Evolutionary conservation across 495 filamentous ascomycete genomes (phyloP).

Genomic region (Trichoderma parareesei): DNA sequence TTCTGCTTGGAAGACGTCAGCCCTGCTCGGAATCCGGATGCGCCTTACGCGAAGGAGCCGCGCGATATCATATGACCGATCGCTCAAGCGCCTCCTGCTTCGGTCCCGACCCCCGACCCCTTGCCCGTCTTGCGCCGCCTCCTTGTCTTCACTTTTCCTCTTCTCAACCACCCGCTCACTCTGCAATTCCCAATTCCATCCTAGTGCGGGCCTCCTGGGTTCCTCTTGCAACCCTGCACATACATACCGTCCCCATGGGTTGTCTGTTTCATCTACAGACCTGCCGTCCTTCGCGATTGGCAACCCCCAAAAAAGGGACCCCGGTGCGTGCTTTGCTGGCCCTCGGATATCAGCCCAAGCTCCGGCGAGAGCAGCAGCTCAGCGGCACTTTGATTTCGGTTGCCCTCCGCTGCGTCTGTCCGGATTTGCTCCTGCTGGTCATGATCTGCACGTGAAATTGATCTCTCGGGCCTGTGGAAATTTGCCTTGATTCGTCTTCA

Average conservation of each 20-base stretch:
- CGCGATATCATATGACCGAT: constrained; percentile 7
- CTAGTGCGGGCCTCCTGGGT: no score
- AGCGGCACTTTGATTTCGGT: constrained; percentile 3
- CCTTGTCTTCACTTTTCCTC: neutral
- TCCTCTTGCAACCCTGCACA: neutral
- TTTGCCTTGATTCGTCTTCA: neutral
- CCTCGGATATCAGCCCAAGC: neutral
- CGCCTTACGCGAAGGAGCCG: neutral
- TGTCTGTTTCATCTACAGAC: constrained; percentile 1
- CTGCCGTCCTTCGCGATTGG: neutral
- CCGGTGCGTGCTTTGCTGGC: neutral
- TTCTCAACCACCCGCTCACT: no score
- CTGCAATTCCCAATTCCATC: no score
- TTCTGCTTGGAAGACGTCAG: neutral
- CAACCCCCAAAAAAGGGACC: neutral
- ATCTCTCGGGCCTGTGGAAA: neutral
- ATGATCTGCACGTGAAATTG: no score
- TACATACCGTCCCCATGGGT: constrained; percentile 3
- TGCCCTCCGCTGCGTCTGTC: neutral
- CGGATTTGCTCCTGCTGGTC: no score
- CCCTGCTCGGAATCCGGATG: constrained; percentile 9
- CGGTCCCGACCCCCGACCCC: neutral
- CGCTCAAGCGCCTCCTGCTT: neutral
- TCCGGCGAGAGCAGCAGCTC: neutral
- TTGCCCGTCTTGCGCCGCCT: neutral